Base-by-base conservation (phyloP, 495 filamentous ascomycete genomes). In the Neurospora sp. region DNA sequence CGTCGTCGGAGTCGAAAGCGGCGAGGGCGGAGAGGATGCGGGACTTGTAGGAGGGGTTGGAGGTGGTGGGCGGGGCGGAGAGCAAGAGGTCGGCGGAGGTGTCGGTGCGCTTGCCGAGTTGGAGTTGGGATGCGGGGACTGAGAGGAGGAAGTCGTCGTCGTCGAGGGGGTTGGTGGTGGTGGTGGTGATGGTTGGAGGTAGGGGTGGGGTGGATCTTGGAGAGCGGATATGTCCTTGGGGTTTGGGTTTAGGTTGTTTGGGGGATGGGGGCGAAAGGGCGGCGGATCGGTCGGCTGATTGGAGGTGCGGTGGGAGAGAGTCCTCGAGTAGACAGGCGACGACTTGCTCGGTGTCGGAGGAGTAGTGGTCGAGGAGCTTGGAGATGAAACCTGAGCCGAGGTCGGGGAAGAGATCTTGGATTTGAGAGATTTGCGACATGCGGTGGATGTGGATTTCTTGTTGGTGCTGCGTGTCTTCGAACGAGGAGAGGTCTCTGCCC, bases 361-460 rank as follows among this genome's bases (percentile, higher is more conserved):
- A 78, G 83, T 96, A 96, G 78, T 91, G 89, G 75, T 96, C 92
- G 3, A 98, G 86, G 18, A 97, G 86, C 74, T 88, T 89, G 18
- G 91, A 84, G 49, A 98, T 83, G 80, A 97, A 98, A 5, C 88
- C 92, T 8, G 92, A 89, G 4, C 95, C 96, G 9, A 99, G 86
- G 73, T 95, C 89, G 0, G 96, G 94, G 81, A 99, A 98, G 35
- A 99, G 85, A 77, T 99, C 96, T 78, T 97, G 94, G 44, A 99
- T 86, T 82, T 95, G 93, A 8, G 90, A 91, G 70, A 98, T 88
- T 38, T 95, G 88, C 77, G 90, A 93, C 89, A 95, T 91, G 38
- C 87, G 90, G 83, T 97, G 93, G 60, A 93, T 83, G 78, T 94
- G 93, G 14, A 95, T 83, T 20, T 91, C 86, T 11, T 85, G 85